Base-by-base conservation (phyloP, 2,329 filamentous ascomycete genomes). In the Aspergillus sp. region DNA sequence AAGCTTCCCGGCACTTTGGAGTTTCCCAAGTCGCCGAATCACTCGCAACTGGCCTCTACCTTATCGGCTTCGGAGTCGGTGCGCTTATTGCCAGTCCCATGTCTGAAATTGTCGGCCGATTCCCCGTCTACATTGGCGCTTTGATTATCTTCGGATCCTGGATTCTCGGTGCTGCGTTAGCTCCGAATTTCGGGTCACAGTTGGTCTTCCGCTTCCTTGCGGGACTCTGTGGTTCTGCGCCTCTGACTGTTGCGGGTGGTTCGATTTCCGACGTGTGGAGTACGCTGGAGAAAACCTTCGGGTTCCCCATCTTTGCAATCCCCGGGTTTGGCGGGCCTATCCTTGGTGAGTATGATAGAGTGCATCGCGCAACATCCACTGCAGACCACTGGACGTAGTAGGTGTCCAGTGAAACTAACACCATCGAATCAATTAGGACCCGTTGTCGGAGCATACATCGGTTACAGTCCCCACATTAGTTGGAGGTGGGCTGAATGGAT, bases 11-110 rank as follows among this genome's bases (percentile, higher is more conserved):
- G 23, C 77, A 80, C 1, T 81, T 85, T 50, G 74, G 77, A 0
- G 83, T 84, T 0, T 78, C 77, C n/a, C 73, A 83, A 44, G 80
- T 84, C 3, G 78, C 79, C 77, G 2, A 83, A 79, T 80, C 77
- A 7, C 65, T 84, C 30, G 80, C 81, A 0, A 84, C 75, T 25
- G 76, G 74, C 54, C 54, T 66, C 30, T 69, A 65, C 21, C 62
- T 83, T 1, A 74, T 82, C 30, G 81, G 80, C 1, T 80, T 84
- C 59, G 82, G 80, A 0, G 69, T 71, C 11, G 82, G 82, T 2
- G 76, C 81, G 2, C 71, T 83, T 1, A 73, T 84, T 54, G 76
- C 78, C 5, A 81, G 80, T 1, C 82, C 81, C 0, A 68, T 82
- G 25, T 82, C 78, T 1, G 81, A 83, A 66, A 81, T 77, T 0